Evolutionary conservation across 768 basidiomycete species (phyloP).

Genomic region (Postia placenta): DNA sequence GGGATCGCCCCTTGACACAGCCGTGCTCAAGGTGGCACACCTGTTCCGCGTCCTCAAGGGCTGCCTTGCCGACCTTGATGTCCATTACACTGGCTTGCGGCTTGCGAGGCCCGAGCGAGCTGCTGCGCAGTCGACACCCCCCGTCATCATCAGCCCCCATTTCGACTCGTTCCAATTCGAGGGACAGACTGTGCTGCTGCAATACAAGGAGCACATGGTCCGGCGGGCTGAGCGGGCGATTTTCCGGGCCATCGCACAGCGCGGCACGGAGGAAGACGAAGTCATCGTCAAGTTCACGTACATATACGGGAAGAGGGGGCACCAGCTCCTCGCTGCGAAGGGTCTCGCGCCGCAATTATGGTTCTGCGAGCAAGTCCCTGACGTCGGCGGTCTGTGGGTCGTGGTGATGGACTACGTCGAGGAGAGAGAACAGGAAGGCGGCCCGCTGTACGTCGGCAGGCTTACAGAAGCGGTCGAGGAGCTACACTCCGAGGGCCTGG

Average conservation of each 20-base stretch:
- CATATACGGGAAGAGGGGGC: constrained; percentile 1
- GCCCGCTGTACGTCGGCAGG: background rate
- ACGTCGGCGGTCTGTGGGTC: too few relatives aligned
- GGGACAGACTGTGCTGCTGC: too few relatives aligned
- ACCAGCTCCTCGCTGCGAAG: constrained; percentile 6
- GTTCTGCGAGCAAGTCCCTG: too few relatives aligned
- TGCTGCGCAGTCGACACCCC: too few relatives aligned
- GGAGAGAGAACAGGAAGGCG: background rate
- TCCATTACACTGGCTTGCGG: too few relatives aligned
- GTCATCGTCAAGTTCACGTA: constrained; percentile 4
- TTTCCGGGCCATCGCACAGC: background rate
- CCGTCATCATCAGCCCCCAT: too few relatives aligned
- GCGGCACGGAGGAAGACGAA: background rate
- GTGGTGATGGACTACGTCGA: constrained; percentile 12
- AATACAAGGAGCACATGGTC: too few relatives aligned
- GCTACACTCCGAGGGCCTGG: background rate
- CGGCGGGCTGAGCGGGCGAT: too few relatives aligned
- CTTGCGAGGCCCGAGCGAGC: too few relatives aligned
- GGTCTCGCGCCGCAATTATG: too few relatives aligned
- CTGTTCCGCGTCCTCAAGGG: constrained; percentile 4
- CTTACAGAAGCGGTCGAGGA: background rate
- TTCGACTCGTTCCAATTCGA: too few relatives aligned
- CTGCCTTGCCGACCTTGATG: constrained; percentile 3
- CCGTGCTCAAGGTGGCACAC: constrained; percentile 1
- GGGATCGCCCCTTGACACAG: background rate